phyloP scores from a whole-genome alignment of 176 grass and related monocot species.

The Avena atlantica region DNA sequence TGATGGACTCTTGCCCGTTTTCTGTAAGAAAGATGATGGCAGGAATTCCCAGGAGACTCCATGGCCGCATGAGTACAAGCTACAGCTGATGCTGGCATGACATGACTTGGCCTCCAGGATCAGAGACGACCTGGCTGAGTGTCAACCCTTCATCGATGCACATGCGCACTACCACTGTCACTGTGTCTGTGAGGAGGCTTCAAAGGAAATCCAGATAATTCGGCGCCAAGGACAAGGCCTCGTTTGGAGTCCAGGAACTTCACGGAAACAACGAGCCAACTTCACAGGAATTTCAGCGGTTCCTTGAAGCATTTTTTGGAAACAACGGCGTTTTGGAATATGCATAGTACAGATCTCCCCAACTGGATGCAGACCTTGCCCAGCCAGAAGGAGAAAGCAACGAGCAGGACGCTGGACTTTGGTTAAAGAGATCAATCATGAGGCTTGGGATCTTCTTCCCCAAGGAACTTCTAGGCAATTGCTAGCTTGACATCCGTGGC shows the following conservation, averaged over 20 bases:
- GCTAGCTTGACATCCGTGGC: neutral
- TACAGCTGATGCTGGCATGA: neutral
- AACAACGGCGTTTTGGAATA: neutral
- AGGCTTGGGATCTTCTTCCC: neutral
- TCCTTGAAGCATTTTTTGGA: neutral
- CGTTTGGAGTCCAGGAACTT: neutral
- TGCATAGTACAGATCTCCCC: neutral
- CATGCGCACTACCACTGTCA: neutral
- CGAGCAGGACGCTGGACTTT: neutral
- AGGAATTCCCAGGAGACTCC: conserved; percentile 22
- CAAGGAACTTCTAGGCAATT: neutral
- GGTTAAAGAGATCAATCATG: neutral
- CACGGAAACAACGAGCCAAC: neutral
- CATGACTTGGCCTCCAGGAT: conserved; percentile 4
- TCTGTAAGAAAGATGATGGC: neutral
- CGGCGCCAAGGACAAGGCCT: neutral
- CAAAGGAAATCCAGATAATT: neutral
- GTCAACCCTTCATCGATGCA: neutral
- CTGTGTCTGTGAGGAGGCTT: neutral
- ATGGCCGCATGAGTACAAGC: neutral
- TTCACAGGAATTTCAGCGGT: neutral
- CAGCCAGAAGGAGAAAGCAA: neutral
- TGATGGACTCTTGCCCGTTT: neutral
- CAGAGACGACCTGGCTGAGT: neutral
- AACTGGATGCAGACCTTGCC: neutral